These are phyloP conservation scores for Parastagonospora nodorum DNA, from an alignment of 2,329 filamentous ascomycete genomes.

Conservation along the genomic window DNA sequence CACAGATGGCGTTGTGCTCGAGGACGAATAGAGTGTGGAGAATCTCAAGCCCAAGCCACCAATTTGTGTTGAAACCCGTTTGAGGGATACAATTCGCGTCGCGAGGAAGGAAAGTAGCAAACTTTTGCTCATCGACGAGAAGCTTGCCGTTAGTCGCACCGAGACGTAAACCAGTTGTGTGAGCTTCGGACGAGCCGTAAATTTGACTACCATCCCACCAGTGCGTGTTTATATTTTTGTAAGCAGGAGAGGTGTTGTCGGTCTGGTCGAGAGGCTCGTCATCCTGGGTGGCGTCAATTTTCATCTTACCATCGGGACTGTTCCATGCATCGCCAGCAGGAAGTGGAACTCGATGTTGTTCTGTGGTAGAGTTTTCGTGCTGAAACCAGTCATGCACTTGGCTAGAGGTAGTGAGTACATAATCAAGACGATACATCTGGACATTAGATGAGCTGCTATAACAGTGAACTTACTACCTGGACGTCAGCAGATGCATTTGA, in stretches of 20 bases:
- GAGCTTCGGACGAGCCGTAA: constrained; percentile 50
- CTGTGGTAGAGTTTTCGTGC: constrained; percentile 28
- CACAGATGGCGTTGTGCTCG: constrained; percentile 55
- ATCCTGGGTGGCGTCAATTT: constrained; percentile 42
- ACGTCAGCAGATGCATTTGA: too few relatives aligned
- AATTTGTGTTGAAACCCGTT: constrained; percentile 53
- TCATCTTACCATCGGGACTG: constrained; percentile 39
- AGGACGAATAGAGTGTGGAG: constrained; percentile 54
- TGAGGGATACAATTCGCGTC: constrained; percentile 45
- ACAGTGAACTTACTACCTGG: neutral
- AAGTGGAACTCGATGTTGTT: constrained; percentile 43
- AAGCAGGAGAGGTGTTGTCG: constrained; percentile 48
- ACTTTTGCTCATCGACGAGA: constrained; percentile 38
- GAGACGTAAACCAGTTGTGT: constrained; percentile 45
- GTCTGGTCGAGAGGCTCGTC: constrained; percentile 44
- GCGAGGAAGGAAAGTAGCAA: constrained; percentile 48
- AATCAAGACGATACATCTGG: constrained; percentile 10
- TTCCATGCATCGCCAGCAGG: constrained; percentile 44
- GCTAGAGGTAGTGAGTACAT: neutral
- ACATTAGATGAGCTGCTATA: constrained; percentile 23
- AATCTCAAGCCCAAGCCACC: constrained; percentile 56
- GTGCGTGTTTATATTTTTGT: constrained; percentile 50
- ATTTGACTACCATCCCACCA: constrained; percentile 58
- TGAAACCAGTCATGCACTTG: constrained; percentile 19
- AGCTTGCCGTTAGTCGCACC: constrained; percentile 48